Evolutionary conservation across 345 rosid genomes (phyloP).

Genomic region (Euphorbia tirucalli): DNA sequence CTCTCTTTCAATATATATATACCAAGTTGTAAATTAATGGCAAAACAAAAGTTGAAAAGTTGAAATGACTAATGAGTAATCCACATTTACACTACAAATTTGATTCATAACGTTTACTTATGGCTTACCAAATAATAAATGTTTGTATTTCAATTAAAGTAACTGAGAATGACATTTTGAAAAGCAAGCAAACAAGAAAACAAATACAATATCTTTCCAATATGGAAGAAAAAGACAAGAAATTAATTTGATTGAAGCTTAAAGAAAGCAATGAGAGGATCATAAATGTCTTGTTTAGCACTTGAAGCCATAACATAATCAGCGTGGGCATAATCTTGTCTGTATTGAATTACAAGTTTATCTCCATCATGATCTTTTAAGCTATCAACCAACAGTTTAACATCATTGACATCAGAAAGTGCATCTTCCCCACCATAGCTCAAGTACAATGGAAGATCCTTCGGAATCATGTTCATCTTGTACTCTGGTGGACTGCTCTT

Average conservation of each 20-base stretch:
- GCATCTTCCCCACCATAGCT: conserved; percentile 50
- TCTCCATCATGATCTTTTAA: conserved; percentile 37
- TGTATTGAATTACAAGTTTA: conserved; percentile 35
- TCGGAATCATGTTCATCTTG: conserved; percentile 47
- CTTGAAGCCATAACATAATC: conserved; percentile 47
- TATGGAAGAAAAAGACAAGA: background rate
- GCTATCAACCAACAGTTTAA: conserved; percentile 33
- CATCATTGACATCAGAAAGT: conserved; percentile 40
- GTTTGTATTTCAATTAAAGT: too few species aligned
- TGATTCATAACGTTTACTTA: too few species aligned
- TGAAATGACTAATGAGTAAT: too few species aligned
- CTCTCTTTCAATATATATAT: too few species aligned
- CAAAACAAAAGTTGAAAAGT: too few species aligned
- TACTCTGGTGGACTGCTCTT: conserved; percentile 38
- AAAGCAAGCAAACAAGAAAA: background rate
- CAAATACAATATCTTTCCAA: background rate
- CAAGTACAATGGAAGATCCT: conserved; percentile 43
- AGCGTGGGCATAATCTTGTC: conserved; percentile 39
- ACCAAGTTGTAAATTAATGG: too few species aligned
- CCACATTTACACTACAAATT: too few species aligned
- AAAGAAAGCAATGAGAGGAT: conserved; percentile 45
- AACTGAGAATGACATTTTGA: too few species aligned
- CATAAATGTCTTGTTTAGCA: conserved; percentile 46
- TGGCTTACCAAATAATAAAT: too few species aligned
- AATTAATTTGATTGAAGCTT: conserved; percentile 35